These are phyloP conservation scores for Beta macrorhiza DNA, from an alignment of 179 eudicot genomes.

Conservation along the genomic window DNA sequence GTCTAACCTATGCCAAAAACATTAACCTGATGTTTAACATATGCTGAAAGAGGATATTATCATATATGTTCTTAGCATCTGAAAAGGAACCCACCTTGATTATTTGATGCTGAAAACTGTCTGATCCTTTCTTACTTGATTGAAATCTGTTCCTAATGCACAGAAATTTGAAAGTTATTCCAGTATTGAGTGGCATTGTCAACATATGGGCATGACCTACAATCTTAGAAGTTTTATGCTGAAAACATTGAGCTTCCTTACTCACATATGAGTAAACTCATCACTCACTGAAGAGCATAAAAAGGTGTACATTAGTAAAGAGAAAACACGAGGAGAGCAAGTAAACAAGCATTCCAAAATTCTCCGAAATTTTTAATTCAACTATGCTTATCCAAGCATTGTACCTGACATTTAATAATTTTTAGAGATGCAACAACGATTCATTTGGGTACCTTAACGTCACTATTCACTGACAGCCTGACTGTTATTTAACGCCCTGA, in stretches of 20 bases:
- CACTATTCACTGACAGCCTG: not conserved
- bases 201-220: not conserved
- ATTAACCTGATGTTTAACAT: constrained; percentile 4
- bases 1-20: constrained; percentile 52
- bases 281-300: not conserved
- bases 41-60: not conserved
- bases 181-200: not conserved
- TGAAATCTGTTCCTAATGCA: constrained; percentile 35
- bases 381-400: not conserved
- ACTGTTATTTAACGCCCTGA: not conserved
- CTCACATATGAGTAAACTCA: not conserved
- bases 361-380: not conserved
- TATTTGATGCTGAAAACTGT: constrained; percentile 22
- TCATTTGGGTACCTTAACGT: not conserved
- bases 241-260: not conserved
- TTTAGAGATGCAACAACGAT: not conserved
- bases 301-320: not conserved
- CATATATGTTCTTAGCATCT: not conserved
- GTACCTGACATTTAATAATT: not conserved
- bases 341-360: not conserved
- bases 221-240: not conserved
- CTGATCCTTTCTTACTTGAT: constrained; percentile 29
- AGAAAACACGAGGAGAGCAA: not conserved
- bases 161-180: not conserved
- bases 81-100: constrained; percentile 32